Conservation (phyloP, 2,329 filamentous ascomycete species). For the Aspergillus aculeatus region DNA sequence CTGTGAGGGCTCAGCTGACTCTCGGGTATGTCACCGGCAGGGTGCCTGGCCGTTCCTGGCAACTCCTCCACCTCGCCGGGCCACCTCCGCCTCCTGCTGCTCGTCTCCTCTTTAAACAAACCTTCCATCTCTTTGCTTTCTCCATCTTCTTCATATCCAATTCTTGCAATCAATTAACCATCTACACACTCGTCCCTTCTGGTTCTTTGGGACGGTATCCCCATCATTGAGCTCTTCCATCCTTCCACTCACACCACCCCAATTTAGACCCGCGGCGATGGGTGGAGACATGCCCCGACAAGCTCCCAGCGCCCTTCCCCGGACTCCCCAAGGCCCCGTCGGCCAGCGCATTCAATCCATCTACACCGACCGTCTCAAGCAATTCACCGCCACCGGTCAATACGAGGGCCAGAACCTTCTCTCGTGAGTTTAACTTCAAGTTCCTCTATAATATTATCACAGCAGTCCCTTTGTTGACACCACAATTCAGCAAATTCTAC, state of each 20-base stretch:
- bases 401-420: slow-evolving; percentile 73
- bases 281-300: slow-evolving; percentile 29
- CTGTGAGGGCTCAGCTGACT: neutral
- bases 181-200: neutral
- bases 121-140: neutral
- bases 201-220: neutral
- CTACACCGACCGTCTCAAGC: slow-evolving; percentile 77
- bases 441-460: neutral
- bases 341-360: slow-evolving; percentile 82
- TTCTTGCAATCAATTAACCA: neutral
- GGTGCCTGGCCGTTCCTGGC: slow-evolving; percentile 17
- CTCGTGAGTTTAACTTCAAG: slow-evolving; percentile 52
- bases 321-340: slow-evolving; percentile 53
- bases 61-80: neutral
- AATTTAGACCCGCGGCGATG: slow-evolving; percentile 15
- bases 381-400: slow-evolving; percentile 77
- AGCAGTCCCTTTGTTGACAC: neutral
- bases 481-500: slow-evolving; percentile 62
- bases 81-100: no score
- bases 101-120: neutral
- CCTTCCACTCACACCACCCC: neutral
- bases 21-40: neutral
- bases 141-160: neutral
- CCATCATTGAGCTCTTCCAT: neutral
- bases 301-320: slow-evolving; percentile 48